Evolutionary conservation across 805 yeast species (phyloP).

Genomic region (Candida boidinii): DNA sequence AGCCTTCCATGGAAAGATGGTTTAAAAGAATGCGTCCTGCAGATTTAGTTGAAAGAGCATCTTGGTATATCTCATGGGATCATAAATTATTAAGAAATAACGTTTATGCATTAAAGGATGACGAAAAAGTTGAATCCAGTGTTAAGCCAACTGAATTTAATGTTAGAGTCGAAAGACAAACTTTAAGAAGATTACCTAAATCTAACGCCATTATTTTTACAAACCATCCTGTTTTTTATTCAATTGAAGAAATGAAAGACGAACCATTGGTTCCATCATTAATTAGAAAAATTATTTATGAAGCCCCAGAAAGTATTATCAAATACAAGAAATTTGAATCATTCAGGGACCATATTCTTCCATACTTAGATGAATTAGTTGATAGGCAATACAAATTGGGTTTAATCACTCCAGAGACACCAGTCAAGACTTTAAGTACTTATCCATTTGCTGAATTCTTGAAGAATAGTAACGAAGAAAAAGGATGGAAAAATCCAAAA

Average conservation of each 20-base stretch:
- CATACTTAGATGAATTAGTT: conserved; percentile 49
- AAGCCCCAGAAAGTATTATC: conserved; percentile 58
- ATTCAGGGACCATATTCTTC: conserved; percentile 50
- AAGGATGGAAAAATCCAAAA: conserved; percentile 34
- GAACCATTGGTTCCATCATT: conserved; percentile 69
- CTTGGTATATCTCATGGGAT: conserved; percentile 73
- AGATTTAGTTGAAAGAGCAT: conserved; percentile 65
- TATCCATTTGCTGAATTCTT: conserved; percentile 59
- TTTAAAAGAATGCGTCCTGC: conserved; percentile 51
- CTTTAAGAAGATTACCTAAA: conserved; percentile 59
- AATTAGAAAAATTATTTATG: conserved; percentile 50
- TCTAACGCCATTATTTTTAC: conserved; percentile 61
- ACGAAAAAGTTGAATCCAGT: conserved; percentile 37
- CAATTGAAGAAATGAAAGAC: conserved; percentile 74
- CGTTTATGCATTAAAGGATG: conserved; percentile 39
- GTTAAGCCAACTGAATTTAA: conserved; percentile 44
- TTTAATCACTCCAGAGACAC: conserved; percentile 44
- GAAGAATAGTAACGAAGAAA: conserved; percentile 24
- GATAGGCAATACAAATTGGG: conserved; percentile 51
- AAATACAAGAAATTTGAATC: conserved; percentile 55
- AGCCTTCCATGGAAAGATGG: conserved; percentile 69
- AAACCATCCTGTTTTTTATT: conserved; percentile 71
- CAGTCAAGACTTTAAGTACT: conserved; percentile 46
- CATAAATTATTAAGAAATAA: conserved; percentile 48
- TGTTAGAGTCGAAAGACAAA: conserved; percentile 67